Percentiles rank a stretch among this genome's conserved stretches.
phyloP scores from a whole-genome alignment of 176 grass and related monocot genomes.

The Poa annua region DNA sequence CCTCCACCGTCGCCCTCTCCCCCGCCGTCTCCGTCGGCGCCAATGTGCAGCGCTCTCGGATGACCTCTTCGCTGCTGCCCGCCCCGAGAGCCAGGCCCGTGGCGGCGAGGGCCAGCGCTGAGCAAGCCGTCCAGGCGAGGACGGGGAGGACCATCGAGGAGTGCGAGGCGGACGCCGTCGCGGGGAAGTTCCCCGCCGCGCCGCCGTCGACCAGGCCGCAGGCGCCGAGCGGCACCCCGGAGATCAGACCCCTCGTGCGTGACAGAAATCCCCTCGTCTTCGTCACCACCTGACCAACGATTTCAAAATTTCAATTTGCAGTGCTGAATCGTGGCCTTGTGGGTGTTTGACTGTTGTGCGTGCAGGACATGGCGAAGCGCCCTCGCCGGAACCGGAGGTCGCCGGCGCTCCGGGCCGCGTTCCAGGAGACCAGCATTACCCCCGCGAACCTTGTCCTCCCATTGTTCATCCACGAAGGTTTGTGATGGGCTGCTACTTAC shows the following conservation, averaged over 20 bases:
- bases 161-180: conserved; percentile 88
- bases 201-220: conserved; percentile 55
- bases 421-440: conserved; percentile 78
- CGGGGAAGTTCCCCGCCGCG: conserved; percentile 70
- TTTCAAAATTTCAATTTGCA: neutral
- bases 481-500: too few species aligned
- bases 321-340: conserved; percentile 39
- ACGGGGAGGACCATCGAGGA: conserved; percentile 83
- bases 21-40: conserved; percentile 29
- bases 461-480: conserved; percentile 96
- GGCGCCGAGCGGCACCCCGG: conserved; percentile 72
- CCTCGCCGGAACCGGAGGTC: conserved; percentile 85
- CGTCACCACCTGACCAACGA: neutral
- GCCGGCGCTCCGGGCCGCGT: conserved; percentile 73
- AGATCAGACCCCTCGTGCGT: conserved; percentile 73
- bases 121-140: conserved; percentile 57
- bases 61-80: neutral
- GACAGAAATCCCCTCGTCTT: neutral
- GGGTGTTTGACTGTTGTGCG: neutral
- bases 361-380: conserved; percentile 68
- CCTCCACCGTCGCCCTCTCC: conserved; percentile 58
- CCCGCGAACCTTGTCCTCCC: conserved; percentile 87
- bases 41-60: conserved; percentile 44
- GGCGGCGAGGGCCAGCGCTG: conserved; percentile 58
- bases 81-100: conserved; percentile 39